These are phyloP conservation scores for Geotrichum ghanense DNA, from an alignment of 805 yeast species.

Conservation along the genomic window DNA sequence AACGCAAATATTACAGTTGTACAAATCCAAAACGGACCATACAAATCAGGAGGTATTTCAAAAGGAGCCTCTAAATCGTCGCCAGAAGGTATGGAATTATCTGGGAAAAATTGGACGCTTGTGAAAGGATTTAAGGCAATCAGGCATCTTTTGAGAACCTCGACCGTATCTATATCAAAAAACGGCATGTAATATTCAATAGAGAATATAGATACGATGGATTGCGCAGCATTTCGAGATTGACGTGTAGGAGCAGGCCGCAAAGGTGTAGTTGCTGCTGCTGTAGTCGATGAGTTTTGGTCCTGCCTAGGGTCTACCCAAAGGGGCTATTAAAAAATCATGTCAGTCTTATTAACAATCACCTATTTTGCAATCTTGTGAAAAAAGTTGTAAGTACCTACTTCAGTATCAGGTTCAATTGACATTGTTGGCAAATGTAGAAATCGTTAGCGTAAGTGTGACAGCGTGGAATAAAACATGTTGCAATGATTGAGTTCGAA, in stretches of 20 bases:
- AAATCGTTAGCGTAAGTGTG: neutral
- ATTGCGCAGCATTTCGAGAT: constrained; percentile 3
- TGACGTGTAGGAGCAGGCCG: constrained; percentile 8
- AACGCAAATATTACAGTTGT: constrained; percentile 65
- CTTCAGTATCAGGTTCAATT: constrained; percentile 7
- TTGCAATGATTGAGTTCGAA: neutral
- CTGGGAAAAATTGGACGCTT: constrained; percentile 14
- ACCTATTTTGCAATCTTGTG: neutral
- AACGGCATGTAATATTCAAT: constrained; percentile 49
- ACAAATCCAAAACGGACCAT: constrained; percentile 87
- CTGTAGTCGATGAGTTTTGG: constrained; percentile 10
- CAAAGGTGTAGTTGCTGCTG: constrained; percentile 6
- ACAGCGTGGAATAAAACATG: neutral
- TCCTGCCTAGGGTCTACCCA: constrained; percentile 9
- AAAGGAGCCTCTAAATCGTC: constrained; percentile 15
- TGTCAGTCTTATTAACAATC: constrained; percentile 1
- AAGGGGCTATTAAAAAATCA: constrained; percentile 4
- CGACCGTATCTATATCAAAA: constrained; percentile 58
- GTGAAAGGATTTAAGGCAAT: constrained; percentile 46
- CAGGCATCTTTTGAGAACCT: constrained; percentile 44
- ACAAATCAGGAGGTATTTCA: constrained; percentile 48
- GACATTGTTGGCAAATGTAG: constrained; percentile 5
- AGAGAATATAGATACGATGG: constrained; percentile 29
- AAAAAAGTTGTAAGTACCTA: neutral
- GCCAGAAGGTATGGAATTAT: constrained; percentile 8